phyloP scores from a whole-genome alignment of 2,329 filamentous ascomycete species.

The Elsinoe australis region DNA sequence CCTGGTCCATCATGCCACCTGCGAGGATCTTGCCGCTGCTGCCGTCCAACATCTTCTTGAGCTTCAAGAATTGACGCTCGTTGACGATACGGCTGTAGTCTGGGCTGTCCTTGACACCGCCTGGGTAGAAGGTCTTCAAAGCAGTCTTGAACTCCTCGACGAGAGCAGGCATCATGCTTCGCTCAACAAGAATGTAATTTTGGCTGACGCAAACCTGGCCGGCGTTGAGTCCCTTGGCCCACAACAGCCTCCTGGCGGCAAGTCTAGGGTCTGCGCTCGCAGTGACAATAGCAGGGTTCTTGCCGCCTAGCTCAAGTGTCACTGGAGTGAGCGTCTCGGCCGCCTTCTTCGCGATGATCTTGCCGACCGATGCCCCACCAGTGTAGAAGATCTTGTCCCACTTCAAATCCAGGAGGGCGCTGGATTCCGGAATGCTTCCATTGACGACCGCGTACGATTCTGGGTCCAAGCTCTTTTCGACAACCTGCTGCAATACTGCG shows the following conservation, averaged over 20 bases:
- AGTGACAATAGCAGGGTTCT: slow-evolving; percentile 87
- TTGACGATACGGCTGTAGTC: slow-evolving; percentile 81
- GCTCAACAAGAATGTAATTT: slow-evolving; percentile 84
- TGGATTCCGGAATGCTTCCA: slow-evolving; percentile 72
- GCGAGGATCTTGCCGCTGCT: slow-evolving; percentile 76
- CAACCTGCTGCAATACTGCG: slow-evolving; percentile 69
- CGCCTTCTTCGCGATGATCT: slow-evolving; percentile 47
- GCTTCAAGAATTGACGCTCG: slow-evolving; percentile 64
- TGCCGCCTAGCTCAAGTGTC: slow-evolving; percentile 80
- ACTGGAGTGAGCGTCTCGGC: slow-evolving; percentile 64
- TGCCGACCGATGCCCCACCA: slow-evolving; percentile 65
- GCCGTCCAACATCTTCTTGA: slow-evolving; percentile 86
- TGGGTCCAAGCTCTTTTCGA: slow-evolving; percentile 68
- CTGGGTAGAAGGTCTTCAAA: slow-evolving; percentile 71
- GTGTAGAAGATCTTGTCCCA: slow-evolving; percentile 99
- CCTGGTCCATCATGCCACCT: slow-evolving; percentile 75
- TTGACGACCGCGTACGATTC: slow-evolving; percentile 71
- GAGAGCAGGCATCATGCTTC: slow-evolving; percentile 61
- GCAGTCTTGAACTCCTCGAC: slow-evolving; percentile 65
- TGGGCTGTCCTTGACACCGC: slow-evolving; percentile 67
- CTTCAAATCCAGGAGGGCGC: slow-evolving; percentile 73
- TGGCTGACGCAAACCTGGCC: slow-evolving; percentile 90
- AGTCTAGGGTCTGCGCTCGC: slow-evolving; percentile 71
- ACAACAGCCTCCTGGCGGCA: slow-evolving; percentile 75
- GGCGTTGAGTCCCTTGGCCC: slow-evolving; percentile 79